phyloP scores from a whole-genome alignment of 805 yeast genomes.

The Zygotorulaspora florentina region DNA sequence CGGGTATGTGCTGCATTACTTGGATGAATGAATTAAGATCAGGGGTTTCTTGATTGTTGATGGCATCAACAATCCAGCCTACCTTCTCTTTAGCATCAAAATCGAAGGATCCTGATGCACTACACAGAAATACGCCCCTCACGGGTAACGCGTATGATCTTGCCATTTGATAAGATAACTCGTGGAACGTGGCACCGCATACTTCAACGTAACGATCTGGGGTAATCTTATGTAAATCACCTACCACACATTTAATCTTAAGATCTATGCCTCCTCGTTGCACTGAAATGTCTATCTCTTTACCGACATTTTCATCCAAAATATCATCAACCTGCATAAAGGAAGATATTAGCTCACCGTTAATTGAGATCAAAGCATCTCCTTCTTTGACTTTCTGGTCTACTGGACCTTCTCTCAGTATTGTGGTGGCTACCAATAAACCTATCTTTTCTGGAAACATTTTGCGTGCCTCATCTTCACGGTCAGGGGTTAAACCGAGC shows the following conservation, averaged over 20 bases:
- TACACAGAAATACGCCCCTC: slow-evolving; percentile 73
- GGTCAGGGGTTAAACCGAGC: slow-evolving; percentile 71
- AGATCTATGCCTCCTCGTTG: slow-evolving; percentile 72
- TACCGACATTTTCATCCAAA: slow-evolving; percentile 65
- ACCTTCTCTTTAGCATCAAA: slow-evolving; percentile 52
- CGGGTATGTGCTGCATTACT: slow-evolving; percentile 75
- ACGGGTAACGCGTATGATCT: slow-evolving; percentile 80
- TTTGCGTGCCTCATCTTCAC: slow-evolving; percentile 65
- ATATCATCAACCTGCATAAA: slow-evolving; percentile 82
- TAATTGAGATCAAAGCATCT: slow-evolving; percentile 72
- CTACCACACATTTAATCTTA: slow-evolving; percentile 50
- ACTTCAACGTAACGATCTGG: slow-evolving; percentile 79
- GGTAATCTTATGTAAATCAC: slow-evolving; percentile 75
- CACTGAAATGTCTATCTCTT: slow-evolving; percentile 50
- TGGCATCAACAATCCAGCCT: slow-evolving; percentile 78
- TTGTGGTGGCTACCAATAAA: slow-evolving; percentile 73
- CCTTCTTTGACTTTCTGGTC: slow-evolving; percentile 73
- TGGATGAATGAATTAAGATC: slow-evolving; percentile 70
- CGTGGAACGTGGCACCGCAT: slow-evolving; percentile 83
- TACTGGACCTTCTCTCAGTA: slow-evolving; percentile 84
- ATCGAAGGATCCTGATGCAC: slow-evolving; percentile 73
- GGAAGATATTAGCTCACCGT: slow-evolving; percentile 58
- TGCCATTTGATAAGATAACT: slow-evolving; percentile 84
- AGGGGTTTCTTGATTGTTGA: slow-evolving; percentile 73
- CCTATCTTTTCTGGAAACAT: slow-evolving; percentile 74